Evolutionary conservation across 1,284 basidiomycete species (phyloP), one percentile per base, ranked within the genome.

Genomic region (Pholiota adiposa): DNA sequence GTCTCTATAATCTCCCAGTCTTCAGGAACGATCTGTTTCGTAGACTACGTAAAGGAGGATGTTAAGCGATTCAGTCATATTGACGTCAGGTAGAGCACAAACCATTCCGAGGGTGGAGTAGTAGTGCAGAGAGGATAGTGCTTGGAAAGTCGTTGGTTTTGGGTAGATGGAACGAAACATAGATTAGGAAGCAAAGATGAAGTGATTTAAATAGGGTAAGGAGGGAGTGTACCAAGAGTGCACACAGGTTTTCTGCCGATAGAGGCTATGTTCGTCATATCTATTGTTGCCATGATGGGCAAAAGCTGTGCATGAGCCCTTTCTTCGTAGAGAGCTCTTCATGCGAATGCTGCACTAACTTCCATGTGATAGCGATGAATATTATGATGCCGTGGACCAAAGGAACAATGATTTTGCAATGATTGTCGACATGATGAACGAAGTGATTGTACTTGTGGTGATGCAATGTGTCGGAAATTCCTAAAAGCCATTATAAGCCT

Each of bases 1-100:
- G 52, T 50, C 44, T 40, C 52, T 46, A 59, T 33, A 25, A 59
- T 55, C 25, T 54, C 21, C 58, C 58, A 59, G 27, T 59, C 58
- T 21, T 21, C 41, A 2, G 54, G 54, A 19, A 43, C 19, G 19
- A 18, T 31, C 11, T 31, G 29, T 31, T 31, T 31, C 11, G n/a
- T n/a, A n/a, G n/a, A n/a, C n/a, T n/a, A n/a, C n/a, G n/a, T n/a
- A n/a, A 31, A 11, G 29, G 29, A 31, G 29, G 11, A 11, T 31
- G 29, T 11, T 31, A 31, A 5, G 29, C 29, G 29, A n/a, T 31
- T 4, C 4, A 31, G 29, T 5, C 5, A 11, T 5, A 31, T 31
- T 11, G 29, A 31, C 29, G 29, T 11, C 5, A 31, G 29, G 40
- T 18, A 21, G 9, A 4, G 18, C n/a, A 43, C 40, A 1, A 19